Base-by-base conservation (phyloP, 148 eudicot species). In the Amaranthus hypochondriacus region DNA sequence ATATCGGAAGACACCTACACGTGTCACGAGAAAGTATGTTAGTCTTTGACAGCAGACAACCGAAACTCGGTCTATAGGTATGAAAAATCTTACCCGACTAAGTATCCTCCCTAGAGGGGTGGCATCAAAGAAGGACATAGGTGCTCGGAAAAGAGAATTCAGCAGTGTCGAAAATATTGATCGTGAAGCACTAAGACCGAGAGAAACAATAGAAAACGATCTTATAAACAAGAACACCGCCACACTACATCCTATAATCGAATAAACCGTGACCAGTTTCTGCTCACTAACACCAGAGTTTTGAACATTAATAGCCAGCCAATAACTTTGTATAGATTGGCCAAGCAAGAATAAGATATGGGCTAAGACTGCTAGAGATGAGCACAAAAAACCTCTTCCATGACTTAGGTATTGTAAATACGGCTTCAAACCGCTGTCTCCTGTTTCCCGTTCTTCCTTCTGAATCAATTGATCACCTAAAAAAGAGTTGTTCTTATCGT, bases 71-170 rank as follows among this genome's bases (percentile, higher is more conserved):
- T 7, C 8, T 62, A 11, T 66, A 9, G n/a, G 21, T 15, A n/a
- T 14, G 69, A 48, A 48, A 2, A 57, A 44, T 50, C 84, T 81
- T 83, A 89, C 92, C 77, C 92, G 85, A 57, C 87, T 86, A 4
- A 86, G 78, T 72, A 89, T 89, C 72, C 90, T 72, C 66, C 92
- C 90, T 9, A 89, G 72, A 50, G 92, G 92, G 3, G 90, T 89
- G 43, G 88, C 81, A 77, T 86, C 92, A 80, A 80, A 89, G 75
- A 83, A 89, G 21, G 88, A 79, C 92, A 85, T 86, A 4, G 92
- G 90, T 42, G 92, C 92, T 52, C 87, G 83, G 74, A 89, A 86
- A 55, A 89, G 77, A 9, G 92, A 86, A 69, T 54, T 78, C 62
- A 89, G 58, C 21, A 89, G 59, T 75, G 79, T 76, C 3, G 81